Evolutionary conservation across 2,329 filamentous ascomycete genomes (phyloP), one percentile per base, ranked within the genome.

Genomic region (Aspergillus awamori): DNA sequence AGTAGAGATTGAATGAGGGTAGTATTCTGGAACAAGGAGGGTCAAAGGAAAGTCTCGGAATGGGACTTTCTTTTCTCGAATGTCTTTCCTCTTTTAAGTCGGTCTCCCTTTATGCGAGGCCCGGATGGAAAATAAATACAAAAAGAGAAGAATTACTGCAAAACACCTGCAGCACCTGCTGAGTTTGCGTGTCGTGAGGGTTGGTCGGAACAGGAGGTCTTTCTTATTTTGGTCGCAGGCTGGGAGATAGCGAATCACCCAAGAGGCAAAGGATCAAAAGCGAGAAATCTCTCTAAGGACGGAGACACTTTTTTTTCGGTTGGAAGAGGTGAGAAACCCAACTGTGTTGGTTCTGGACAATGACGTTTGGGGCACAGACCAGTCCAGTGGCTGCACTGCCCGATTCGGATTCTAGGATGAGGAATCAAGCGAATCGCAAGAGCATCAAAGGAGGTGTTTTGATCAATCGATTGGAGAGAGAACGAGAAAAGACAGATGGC

Each of bases 141-240:
- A 69, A 68, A 70, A 72, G 70, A 70, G 67, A 70, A 74, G 69
- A 70, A 76, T 74, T 76, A 77, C 71, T 70, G 73, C 74, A 77
- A 78, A 77, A 70, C 86, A 91, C 87, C 89, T 91, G 89, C 89
- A 92, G 89, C 85, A 85, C 89, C 88, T 85, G 89, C 89, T 91
- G 89, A 88, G 72, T 78, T 78, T 77, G 75, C 75, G 73, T 75
- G 61, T 58, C 47, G 55, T 51, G 55, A 53, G 45, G 53, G 55
- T 63, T 60, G 53, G 55, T 58, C 56, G 57, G 33, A 58, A 62
- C 20, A 39, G 24, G 49, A 55, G 22, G 57, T 57, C 58, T 54
- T 57, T 48, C 36, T 54, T 43, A 43, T 54, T 5, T 20, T 53
- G 20, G n/a, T 53, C 24, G 53, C 13, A 28, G 38, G 36, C 22